A percentile compares a stretch with the other conserved stretches of the same genome.
phyloP scores from a whole-genome alignment of 2,329 filamentous ascomycete species.

The Trichoderma citrinoviride region DNA sequence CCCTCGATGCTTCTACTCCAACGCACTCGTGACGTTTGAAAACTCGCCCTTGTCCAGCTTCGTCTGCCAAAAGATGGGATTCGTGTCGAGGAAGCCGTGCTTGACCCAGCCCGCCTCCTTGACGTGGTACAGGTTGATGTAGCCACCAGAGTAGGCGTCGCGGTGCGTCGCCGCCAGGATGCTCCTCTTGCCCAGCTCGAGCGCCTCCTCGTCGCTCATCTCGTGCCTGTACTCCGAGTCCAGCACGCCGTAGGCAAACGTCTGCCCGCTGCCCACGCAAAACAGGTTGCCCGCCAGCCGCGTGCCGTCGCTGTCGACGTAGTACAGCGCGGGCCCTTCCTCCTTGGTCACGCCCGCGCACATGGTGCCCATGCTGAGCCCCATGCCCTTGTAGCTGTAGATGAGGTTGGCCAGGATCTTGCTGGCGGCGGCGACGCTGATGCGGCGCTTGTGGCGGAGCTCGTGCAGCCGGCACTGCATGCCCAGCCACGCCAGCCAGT shows the following conservation, averaged over 20 bases:
- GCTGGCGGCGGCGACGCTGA: conserved; percentile 92
- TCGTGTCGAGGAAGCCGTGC: conserved; percentile 97
- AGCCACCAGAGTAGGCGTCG: conserved; percentile 98
- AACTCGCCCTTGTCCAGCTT: conserved; percentile 99
- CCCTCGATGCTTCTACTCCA: conserved; percentile 43
- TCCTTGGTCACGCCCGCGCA: conserved; percentile 93
- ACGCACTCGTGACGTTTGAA: conserved; percentile 81
- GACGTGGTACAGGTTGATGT: conserved; percentile 98
- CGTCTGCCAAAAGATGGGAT: conserved; percentile 99
- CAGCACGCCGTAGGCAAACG: conserved; percentile 96
- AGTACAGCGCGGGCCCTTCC: conserved; percentile 97
- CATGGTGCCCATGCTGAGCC: conserved; percentile 99
- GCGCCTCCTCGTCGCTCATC: conserved; percentile 78
- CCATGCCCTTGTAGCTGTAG: conserved; percentile 99
- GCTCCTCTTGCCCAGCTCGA: conserved; percentile 86
- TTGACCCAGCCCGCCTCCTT: conserved; percentile 99
- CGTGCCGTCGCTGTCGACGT: conserved; percentile 93
- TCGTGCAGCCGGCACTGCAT: conserved; percentile 99
- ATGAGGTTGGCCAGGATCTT: conserved; percentile 99
- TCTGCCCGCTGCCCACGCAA: conserved; percentile 97
- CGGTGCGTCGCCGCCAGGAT: conserved; percentile 95
- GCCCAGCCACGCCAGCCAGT: conserved; percentile 97
- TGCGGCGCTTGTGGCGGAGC: conserved; percentile 97
- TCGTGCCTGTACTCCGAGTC: conserved; percentile 95
- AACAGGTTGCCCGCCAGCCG: conserved; percentile 91